phyloP scores from a whole-genome alignment of 2,329 filamentous ascomycete species.

The Beauveria scarabaeidicola region DNA sequence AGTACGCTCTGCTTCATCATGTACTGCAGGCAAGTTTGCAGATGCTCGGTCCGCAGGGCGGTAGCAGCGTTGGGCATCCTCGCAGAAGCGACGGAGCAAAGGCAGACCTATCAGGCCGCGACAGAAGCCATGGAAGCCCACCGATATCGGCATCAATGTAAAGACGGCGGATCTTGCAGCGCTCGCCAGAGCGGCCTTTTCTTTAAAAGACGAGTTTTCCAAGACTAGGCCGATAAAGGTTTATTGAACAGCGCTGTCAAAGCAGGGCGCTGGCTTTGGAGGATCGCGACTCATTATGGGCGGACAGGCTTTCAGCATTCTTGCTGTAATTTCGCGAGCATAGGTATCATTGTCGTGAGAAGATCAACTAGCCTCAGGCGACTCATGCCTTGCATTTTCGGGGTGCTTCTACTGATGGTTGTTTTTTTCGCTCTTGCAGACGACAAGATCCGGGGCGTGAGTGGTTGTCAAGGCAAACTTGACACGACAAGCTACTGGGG shows the following conservation, averaged over 20 bases:
- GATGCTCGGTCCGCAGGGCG: background rate
- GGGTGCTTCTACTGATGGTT: no score
- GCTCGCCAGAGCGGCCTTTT: background rate
- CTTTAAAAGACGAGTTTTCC: background rate
- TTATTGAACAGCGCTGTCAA: background rate
- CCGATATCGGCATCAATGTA: background rate
- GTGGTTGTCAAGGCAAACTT: no score
- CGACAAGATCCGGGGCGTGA: no score
- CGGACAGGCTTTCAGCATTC: no score
- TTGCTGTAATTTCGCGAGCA: no score
- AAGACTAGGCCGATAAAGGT: background rate
- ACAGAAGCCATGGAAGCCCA: background rate
- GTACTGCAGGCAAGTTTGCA: background rate
- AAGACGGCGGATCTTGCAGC: background rate
- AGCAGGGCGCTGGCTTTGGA: background rate
- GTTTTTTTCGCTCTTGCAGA: no score
- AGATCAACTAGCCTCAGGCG: no score
- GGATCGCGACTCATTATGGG: background rate
- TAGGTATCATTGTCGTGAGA: no score
- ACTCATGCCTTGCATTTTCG: no score
- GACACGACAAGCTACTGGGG: no score
- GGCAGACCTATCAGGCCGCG: background rate
- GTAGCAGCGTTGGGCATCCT: background rate
- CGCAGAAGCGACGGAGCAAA: background rate
- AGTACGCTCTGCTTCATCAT: background rate